These are phyloP conservation scores for Takashimella tepidaria DNA, from an alignment of 1,284 basidiomycete species.

Conservation along the genomic window DNA sequence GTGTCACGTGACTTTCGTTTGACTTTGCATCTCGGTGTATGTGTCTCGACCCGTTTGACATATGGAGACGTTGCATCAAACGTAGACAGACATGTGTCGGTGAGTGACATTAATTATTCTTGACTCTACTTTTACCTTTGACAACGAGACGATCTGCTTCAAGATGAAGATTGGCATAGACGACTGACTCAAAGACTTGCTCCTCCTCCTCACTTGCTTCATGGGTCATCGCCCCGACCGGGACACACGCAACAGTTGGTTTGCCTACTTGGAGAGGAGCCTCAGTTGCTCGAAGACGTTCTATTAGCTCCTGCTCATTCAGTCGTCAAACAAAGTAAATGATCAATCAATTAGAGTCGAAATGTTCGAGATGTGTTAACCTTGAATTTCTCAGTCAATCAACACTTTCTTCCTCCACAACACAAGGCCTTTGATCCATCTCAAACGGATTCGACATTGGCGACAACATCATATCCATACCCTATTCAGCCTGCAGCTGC, in stretches of 20 bases:
- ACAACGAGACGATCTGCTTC: neutral
- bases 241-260: constrained; percentile 30
- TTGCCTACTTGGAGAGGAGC: constrained; percentile 47
- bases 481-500: constrained; percentile 3
- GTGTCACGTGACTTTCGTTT: no score
- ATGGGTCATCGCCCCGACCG: no score
- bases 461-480: constrained; percentile 1
- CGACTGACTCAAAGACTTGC: no score
- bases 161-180: no score
- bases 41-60: no score
- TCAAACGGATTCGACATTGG: neutral
- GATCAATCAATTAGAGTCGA: neutral
- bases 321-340: constrained; percentile 39
- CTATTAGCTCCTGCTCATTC: constrained; percentile 28
- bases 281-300: constrained; percentile 46
- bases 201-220: no score
- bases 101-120: neutral
- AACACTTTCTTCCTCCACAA: constrained; percentile 41
- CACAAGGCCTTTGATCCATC: constrained; percentile 1
- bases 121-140: neutral
- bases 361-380: neutral
- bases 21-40: no score
- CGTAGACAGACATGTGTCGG: no score
- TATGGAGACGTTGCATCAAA: no score
- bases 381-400: constrained; percentile 26